These are phyloP conservation scores for Candida methanosorbosa DNA, from an alignment of 805 yeast genomes.

Conservation along the genomic window DNA sequence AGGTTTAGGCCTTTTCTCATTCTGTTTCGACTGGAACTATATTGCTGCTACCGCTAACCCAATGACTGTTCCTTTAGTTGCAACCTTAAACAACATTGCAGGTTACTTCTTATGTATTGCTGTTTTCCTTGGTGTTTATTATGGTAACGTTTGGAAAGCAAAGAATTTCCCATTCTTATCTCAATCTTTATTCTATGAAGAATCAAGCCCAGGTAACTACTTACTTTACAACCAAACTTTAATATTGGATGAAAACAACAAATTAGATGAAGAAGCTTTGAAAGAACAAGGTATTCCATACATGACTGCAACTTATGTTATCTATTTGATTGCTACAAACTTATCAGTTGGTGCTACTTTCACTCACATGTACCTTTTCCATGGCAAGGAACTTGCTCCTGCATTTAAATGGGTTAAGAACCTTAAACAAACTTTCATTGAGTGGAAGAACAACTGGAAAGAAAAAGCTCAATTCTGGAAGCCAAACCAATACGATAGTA, in stretches of 20 bases:
- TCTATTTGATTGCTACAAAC: constrained; percentile 23
- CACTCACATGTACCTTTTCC: constrained; percentile 23
- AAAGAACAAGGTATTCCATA: constrained; percentile 21
- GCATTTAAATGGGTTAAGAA: constrained; percentile 16
- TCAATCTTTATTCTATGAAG: constrained; percentile 19
- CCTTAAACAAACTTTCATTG: constrained; percentile 5
- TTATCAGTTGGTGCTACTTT: constrained; percentile 24
- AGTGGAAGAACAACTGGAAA: constrained; percentile 27
- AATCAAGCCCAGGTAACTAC: constrained; percentile 15
- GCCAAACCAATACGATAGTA: constrained; percentile 18
- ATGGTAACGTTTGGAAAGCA: constrained; percentile 25
- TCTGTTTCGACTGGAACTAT: constrained; percentile 27
- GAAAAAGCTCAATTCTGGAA: constrained; percentile 39
- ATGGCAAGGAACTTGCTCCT: constrained; percentile 15
- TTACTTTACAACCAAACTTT: constrained; percentile 21
- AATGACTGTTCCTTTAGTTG: constrained; percentile 19
- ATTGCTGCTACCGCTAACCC: constrained; percentile 20
- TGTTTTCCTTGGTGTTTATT: constrained; percentile 21
- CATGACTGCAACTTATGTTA: constrained; percentile 22
- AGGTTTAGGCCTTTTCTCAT: constrained; percentile 19
- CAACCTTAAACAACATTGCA: constrained; percentile 19
- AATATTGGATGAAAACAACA: constrained; percentile 14
- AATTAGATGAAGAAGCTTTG: constrained; percentile 16
- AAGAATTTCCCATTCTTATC: constrained; percentile 26
- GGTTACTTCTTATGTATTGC: constrained; percentile 20